Evolutionary conservation across 139 green algal genomes (phyloP).

Genomic region (Tetraselmis chui): DNA sequence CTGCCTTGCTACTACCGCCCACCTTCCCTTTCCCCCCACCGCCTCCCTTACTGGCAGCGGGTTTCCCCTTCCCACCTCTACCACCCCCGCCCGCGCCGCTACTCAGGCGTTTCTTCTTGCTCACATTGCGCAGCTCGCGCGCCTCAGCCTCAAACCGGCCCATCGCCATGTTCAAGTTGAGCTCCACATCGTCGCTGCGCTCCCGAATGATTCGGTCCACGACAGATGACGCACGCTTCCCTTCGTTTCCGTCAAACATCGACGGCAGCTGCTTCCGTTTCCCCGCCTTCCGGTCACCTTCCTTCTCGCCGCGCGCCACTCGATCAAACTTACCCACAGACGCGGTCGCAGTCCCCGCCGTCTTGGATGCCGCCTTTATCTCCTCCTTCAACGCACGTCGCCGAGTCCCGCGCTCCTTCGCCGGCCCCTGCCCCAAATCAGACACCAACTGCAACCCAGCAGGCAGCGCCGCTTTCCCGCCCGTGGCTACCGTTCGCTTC

Average conservation of each 20-base stretch:
- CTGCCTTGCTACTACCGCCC: slow-evolving; percentile 2
- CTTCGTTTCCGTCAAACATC: slow-evolving; percentile 35
- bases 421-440: background rate
- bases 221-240: slow-evolving; percentile 22
- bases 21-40: background rate
- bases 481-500: slow-evolving; percentile 48
- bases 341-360: slow-evolving; percentile 80
- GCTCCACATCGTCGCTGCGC: slow-evolving; percentile 54
- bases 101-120: slow-evolving; percentile 6
- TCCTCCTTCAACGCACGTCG: slow-evolving; percentile 39
- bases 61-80: slow-evolving; percentile 3
- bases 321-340: slow-evolving; percentile 93
- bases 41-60: background rate
- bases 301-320: slow-evolving; percentile 51
- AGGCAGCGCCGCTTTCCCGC: slow-evolving; percentile 43
- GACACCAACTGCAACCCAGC: slow-evolving; percentile 64
- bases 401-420: background rate
- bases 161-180: slow-evolving; percentile 54
- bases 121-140: slow-evolving; percentile 30
- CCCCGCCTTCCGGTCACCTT: slow-evolving; percentile 34
- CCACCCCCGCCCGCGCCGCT: slow-evolving; percentile 4
- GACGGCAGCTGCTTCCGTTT: slow-evolving; percentile 53
- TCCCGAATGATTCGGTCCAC: slow-evolving; percentile 62
- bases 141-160: slow-evolving; percentile 35
- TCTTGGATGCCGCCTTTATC: slow-evolving; percentile 52